A percentile compares a stretch with the other conserved stretches of the same genome.
These are phyloP conservation scores for Ascochyta pisi DNA, from an alignment of 2,329 filamentous ascomycete genomes.

Conservation along the genomic window DNA sequence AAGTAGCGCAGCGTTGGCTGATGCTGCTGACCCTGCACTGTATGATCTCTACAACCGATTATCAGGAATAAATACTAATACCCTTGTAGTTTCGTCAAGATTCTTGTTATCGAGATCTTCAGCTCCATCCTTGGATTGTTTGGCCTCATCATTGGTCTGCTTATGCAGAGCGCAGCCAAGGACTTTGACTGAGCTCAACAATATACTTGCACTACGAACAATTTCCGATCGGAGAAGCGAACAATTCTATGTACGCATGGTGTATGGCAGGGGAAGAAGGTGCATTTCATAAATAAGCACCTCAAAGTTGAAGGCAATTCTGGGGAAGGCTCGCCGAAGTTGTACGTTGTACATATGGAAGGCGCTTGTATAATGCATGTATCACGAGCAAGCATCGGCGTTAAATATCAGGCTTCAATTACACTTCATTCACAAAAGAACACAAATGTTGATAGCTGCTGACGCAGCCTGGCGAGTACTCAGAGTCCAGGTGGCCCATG, in stretches of 20 bases:
- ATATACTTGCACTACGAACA: neutral
- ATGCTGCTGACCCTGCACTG: conserved; percentile 91
- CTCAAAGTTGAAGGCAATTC: neutral
- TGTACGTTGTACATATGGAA: conserved; percentile 43
- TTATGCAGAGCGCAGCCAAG: conserved; percentile 82
- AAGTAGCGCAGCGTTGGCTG: conserved; percentile 92
- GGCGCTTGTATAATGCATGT: conserved; percentile 49
- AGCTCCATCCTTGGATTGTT: conserved; percentile 97
- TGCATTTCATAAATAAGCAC: conserved; percentile 22
- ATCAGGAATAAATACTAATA: conserved; percentile 7
- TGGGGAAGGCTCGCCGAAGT: conserved; percentile 6
- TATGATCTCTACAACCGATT: conserved; percentile 58
- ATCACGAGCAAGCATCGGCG: conserved; percentile 42
- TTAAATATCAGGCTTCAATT: conserved; percentile 31
- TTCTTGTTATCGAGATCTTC: conserved; percentile 99
- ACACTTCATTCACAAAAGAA: conserved; percentile 6
- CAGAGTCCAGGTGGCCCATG: conserved; percentile 27
- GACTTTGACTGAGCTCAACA: conserved; percentile 64
- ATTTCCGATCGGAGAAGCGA: neutral
- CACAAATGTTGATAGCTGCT: neutral
- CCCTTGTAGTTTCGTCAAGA: conserved; percentile 84
- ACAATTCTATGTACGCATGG: neutral
- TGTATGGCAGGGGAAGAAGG: neutral
- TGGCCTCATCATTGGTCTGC: conserved; percentile 90
- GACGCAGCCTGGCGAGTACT: conserved; percentile 9